These are phyloP conservation scores for Letharia lupina DNA, from an alignment of 495 filamentous ascomycete genomes.

Conservation along the genomic window DNA sequence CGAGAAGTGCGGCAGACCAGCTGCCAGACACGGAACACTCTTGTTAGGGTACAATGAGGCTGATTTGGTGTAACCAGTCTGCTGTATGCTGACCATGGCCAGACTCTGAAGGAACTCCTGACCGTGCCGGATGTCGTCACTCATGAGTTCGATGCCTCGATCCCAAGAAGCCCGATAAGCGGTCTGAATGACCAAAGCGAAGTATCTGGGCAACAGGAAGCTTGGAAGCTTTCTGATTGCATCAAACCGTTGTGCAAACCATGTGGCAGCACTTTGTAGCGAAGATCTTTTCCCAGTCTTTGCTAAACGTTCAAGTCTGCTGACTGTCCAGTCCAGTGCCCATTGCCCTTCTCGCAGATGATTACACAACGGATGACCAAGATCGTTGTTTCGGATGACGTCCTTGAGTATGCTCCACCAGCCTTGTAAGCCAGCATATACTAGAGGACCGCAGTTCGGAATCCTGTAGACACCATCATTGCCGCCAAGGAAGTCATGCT, in stretches of 20 bases:
- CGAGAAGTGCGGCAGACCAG: constrained; percentile 91
- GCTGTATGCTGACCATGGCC: constrained; percentile 81
- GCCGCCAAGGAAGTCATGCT: constrained; percentile 68
- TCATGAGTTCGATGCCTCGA: constrained; percentile 68
- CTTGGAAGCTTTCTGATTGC: constrained; percentile 74
- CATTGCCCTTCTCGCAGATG: constrained; percentile 87
- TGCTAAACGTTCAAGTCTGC: constrained; percentile 64
- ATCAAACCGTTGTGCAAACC: constrained; percentile 78
- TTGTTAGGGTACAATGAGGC: constrained; percentile 83
- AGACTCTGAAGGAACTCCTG: constrained; percentile 80
- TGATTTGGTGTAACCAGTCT: constrained; percentile 79
- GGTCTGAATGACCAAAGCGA: constrained; percentile 78
- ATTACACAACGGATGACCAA: constrained; percentile 87
- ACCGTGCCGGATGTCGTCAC: constrained; percentile 62
- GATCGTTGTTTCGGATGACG: constrained; percentile 79
- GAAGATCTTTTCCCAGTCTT: constrained; percentile 49
- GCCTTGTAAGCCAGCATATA: constrained; percentile 94
- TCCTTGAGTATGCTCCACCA: constrained; percentile 93
- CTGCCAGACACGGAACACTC: constrained; percentile 77
- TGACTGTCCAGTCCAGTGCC: constrained; percentile 84
- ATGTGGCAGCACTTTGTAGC: constrained; percentile 56
- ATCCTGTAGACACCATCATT: constrained; percentile 82
- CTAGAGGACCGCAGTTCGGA: constrained; percentile 70
- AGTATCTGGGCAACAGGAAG: constrained; percentile 88
- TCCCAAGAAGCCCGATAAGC: constrained; percentile 79